Base-by-base conservation (phyloP, 2,329 filamentous ascomycete species). In the Falciphora oryzae region DNA sequence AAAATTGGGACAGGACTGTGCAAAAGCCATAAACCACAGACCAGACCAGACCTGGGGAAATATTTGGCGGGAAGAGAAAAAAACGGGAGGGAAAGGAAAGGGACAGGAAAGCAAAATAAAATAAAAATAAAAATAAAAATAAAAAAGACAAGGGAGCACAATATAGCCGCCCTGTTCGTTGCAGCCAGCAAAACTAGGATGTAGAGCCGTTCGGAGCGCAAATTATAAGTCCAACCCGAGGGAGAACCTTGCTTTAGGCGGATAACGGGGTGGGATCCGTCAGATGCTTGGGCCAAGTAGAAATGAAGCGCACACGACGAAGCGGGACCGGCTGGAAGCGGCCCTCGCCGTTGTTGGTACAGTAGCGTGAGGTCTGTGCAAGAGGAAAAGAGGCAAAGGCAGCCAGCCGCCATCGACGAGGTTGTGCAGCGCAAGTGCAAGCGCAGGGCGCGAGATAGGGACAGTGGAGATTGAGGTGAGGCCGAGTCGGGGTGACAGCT, bases 211-310 rank as follows among this genome's bases (percentile, higher is more conserved):
- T 11, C 22, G 44, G 44, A 53, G 44, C 18, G 44, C 44, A 53
- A 53, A 53, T 53, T 53, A 53, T 53, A 53, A 53, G 44, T 53
- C 18, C 44, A 53, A 53, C 44, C 44, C 44, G 44, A 53, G 44
- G 44, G 44, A 53, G 44, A 53, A n/a, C 44, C 18, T 53, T 53
- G 44, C 44, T 22, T 53, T 53, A 11, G 44, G 44, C 8, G 44
- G 44, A 53, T 18, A 53, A 53, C 44, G 44, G 22, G 44, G 44
- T 53, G 44, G 44, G 44, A 53, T 53, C 44, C 44, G 22, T 53
- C 44, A 22, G 22, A 53, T 22, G 44, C 44, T 53, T 13, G 44
- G 44, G 44, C 44, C 44, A 53, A n/a, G 44, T 53, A 22, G 44
- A 53, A 53, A 53, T 53, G 44, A 53, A 53, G 44, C 18, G 44